phyloP scores from a whole-genome alignment of 805 yeast genomes.

The Ogataea haglerorum region DNA sequence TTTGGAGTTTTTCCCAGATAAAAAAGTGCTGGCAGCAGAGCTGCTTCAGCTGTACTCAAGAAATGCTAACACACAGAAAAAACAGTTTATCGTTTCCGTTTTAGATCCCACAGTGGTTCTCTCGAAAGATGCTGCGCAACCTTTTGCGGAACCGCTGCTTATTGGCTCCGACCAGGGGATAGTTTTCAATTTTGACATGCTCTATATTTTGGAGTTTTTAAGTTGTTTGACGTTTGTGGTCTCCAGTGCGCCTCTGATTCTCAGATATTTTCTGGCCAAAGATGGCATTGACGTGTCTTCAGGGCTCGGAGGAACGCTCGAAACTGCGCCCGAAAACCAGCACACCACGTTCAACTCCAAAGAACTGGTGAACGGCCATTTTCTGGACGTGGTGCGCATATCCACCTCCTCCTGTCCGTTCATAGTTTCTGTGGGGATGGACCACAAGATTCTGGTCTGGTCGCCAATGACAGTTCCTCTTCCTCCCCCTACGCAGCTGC shows the following conservation, averaged over 20 bases:
- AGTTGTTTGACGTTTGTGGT: slow-evolving; percentile 49
- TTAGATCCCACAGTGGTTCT: slow-evolving; percentile 28
- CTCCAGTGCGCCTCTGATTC: slow-evolving; percentile 44
- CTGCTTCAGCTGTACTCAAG: slow-evolving; percentile 15
- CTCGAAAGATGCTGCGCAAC: slow-evolving; percentile 6
- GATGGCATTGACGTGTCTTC: slow-evolving; percentile 18
- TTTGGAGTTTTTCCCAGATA: slow-evolving; percentile 27
- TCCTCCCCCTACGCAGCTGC: slow-evolving; percentile 44
- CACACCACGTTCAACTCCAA: slow-evolving; percentile 30
- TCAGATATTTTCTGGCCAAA: slow-evolving; percentile 37
- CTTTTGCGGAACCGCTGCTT: not conserved
- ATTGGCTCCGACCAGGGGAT: slow-evolving; percentile 27
- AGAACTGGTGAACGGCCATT: slow-evolving; percentile 49
- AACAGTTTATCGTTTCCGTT: slow-evolving; percentile 20
- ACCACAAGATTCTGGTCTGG: slow-evolving; percentile 71
- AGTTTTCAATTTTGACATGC: slow-evolving; percentile 44
- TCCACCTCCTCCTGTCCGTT: slow-evolving; percentile 62
- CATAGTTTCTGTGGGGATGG: slow-evolving; percentile 68
- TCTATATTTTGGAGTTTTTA: slow-evolving; percentile 54
- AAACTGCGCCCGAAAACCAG: slow-evolving; percentile 11
- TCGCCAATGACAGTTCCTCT: slow-evolving; percentile 54
- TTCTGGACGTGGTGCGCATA: slow-evolving; percentile 59
- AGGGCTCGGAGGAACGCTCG: slow-evolving; percentile 8
- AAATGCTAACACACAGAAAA: slow-evolving; percentile 5
- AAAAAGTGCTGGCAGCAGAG: slow-evolving; percentile 30